Base-by-base conservation (phyloP, 345 rosid species). In the Eucalyptus regnans region DNA sequence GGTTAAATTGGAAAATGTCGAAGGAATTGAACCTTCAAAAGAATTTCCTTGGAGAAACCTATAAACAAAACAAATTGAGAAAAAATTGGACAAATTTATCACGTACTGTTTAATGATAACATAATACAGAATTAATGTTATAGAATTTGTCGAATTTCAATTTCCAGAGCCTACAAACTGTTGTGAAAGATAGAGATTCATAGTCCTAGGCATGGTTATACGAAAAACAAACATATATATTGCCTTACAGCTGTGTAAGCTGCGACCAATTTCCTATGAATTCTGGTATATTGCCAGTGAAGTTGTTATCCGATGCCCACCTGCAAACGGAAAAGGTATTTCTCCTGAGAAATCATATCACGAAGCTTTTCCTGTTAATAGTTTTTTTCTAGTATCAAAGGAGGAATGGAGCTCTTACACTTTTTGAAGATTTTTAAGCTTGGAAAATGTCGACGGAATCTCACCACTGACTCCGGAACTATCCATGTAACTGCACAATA, bases 1-100 rank as follows among this genome's bases (percentile, higher is more conserved):
- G 6, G 89, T 88, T 81, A 94, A 87, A 20, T 90, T 92, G 17
- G 94, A 89, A 84, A 94, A 91, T 11, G 86, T 88, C 10, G 93
- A 91, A 51, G 96, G 95, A 88, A 94, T 90, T 7, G 94, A 92
- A 76, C 94, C 94, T 88, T 90, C 88, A 14, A 94, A 91, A 29
- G 93, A 91, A 90, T 90, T 90, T 62, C 96, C 94, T 54, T 81
- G 89, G 20, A 93, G 58, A 44, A 15, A 16, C 46, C 89, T 88
- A 86, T 41, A 88, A n/a, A 7, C 41, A 14, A 50, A 66, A 62
- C 16, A 50, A 4, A 49, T n/a, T 12, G 23, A 25, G 41, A 23
- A 64, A 48, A 50, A 50, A 37, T 33, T 17, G 44, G 13, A 18
- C 6, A 17, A 71, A 71, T 17, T 33, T 33, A 71, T 33, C 13